Percentiles rank a stretch among this genome's conserved stretches.
Conservation (phyloP, 2,329 filamentous ascomycete species). For the Aspergillus sclerotialis region DNA sequence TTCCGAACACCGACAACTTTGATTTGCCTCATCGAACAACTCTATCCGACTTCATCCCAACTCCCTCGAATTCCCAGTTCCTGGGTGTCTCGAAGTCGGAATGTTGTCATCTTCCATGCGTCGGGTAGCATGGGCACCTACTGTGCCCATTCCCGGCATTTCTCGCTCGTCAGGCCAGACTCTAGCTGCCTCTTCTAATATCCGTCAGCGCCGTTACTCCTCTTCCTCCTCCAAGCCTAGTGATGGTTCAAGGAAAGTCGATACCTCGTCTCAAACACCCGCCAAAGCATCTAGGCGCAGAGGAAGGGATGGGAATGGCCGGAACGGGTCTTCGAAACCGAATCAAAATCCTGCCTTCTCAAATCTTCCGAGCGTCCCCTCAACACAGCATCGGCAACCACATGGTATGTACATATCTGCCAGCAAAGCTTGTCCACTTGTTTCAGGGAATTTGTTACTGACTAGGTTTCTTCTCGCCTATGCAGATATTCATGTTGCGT, state of each 20-base stretch:
- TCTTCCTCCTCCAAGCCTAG: slow-evolving; percentile 44
- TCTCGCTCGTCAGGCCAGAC: slow-evolving; percentile 22
- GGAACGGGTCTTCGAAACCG: slow-evolving; percentile 26
- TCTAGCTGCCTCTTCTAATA: slow-evolving; percentile 14
- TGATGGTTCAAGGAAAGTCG: slow-evolving; percentile 37
- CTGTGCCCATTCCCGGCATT: slow-evolving; percentile 25
- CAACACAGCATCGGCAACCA: slow-evolving; percentile 42
- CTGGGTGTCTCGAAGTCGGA: slow-evolving; percentile 18
- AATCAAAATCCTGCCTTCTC: slow-evolving; percentile 32
- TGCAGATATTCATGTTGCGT: slow-evolving; percentile 76
- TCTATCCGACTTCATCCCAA: slow-evolving; percentile 16
- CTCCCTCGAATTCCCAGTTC: slow-evolving; percentile 16
- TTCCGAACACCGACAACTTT: slow-evolving; percentile 24
- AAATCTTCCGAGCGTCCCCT: slow-evolving; percentile 43
- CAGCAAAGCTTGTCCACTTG: neutral
- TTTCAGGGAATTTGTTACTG: neutral
- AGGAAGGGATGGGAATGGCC: slow-evolving; percentile 27
- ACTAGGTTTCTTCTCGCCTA: slow-evolving; percentile 3
- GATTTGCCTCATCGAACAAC: slow-evolving; percentile 25
- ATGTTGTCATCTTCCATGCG: slow-evolving; percentile 43
- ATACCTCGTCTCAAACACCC: slow-evolving; percentile 32
- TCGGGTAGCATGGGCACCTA: slow-evolving; percentile 36
- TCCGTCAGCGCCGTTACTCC: slow-evolving; percentile 42
- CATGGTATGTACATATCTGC: slow-evolving; percentile 32
- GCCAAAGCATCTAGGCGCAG: slow-evolving; percentile 29